Percentiles rank a stretch among this genome's conserved stretches.
Conservation (phyloP, 148 eudicot species). For the Vaccinium darrowii region DNA sequence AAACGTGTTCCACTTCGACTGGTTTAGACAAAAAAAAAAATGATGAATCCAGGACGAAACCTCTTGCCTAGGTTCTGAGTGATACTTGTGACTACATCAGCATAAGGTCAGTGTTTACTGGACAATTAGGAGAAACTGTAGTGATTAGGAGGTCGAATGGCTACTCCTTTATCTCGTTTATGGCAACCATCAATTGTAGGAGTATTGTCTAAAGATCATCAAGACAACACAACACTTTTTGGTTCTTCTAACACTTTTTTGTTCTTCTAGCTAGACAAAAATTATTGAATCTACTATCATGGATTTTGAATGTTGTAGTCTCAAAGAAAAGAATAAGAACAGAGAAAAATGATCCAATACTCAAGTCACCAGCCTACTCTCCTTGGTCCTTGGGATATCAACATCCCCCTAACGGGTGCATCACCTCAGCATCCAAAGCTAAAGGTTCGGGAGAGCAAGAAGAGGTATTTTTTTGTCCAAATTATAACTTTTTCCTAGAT, state of each 20-base stretch:
- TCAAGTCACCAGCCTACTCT: background rate
- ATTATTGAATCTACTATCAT: background rate
- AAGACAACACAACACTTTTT: background rate
- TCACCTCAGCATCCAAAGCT: background rate
- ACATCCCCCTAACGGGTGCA: background rate
- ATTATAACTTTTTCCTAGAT: too few species aligned
- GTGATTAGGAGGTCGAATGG: background rate
- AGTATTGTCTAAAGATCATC: background rate
- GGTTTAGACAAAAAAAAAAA: background rate
- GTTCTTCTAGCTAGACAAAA: background rate
- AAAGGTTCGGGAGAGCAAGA: background rate
- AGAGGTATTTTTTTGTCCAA: background rate
- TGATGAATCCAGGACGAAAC: background rate
- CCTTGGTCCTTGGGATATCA: background rate
- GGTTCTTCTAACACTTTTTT: too few species aligned
- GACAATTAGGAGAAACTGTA: background rate
- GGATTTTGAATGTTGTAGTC: background rate
- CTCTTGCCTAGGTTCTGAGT: background rate
- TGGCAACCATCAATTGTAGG: background rate
- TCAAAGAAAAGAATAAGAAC: background rate
- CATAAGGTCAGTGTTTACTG: background rate
- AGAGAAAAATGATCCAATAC: background rate
- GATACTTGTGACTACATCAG: background rate
- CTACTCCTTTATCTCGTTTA: background rate
- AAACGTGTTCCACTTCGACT: too few species aligned